Base-by-base conservation (phyloP, 1,139 yeast genomes). In the Blastobotrys buckinghamii region DNA sequence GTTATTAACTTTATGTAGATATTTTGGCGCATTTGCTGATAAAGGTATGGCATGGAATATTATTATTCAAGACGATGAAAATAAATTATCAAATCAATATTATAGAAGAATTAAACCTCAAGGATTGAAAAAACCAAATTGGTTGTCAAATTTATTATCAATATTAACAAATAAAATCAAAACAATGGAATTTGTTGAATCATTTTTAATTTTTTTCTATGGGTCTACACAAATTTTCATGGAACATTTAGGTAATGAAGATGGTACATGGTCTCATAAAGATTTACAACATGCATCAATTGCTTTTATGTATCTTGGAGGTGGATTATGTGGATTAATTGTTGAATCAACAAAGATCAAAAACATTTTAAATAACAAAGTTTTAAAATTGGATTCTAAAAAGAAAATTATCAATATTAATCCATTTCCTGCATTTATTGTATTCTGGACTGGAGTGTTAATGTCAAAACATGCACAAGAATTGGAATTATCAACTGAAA, bases 381-480 rank as follows among this genome's bases (percentile, higher is more conserved):
- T n/a, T 12, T 13, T 13, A 5, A 38, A 36, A 15, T 39, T 20
- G n/a, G 34, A 27, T 10, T n/a, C n/a, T n/a, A n/a, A n/a, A n/a
- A n/a, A n/a, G n/a, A 17, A 34, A 22, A 62, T 58, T 17, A 16
- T 20, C 4, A 16, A 15, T 7, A 55, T 66, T 55, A 92, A 92
- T 63, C 97, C 97, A 19, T 87, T 92, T 77, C 97, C 98, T 1
- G 79, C 88, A 1, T 77, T 92, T 56, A 88, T 95, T 10, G 85
- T 92, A 36, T 92, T 86, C 68, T 92, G 97, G 96, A 92, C 97
- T 0, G 98, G 98, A 24, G 75, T 84, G n/a, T 74, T 92, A 54
- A 92, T 92, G 98, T 88, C 97, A 1, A 87, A 84, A 66, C 98
- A 92, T 67, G 82, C 81, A 44, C 98, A 92, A 68, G 87, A 90